phyloP scores from a whole-genome alignment of 1,284 basidiomycete species.

The Thelephora terrestris region DNA sequence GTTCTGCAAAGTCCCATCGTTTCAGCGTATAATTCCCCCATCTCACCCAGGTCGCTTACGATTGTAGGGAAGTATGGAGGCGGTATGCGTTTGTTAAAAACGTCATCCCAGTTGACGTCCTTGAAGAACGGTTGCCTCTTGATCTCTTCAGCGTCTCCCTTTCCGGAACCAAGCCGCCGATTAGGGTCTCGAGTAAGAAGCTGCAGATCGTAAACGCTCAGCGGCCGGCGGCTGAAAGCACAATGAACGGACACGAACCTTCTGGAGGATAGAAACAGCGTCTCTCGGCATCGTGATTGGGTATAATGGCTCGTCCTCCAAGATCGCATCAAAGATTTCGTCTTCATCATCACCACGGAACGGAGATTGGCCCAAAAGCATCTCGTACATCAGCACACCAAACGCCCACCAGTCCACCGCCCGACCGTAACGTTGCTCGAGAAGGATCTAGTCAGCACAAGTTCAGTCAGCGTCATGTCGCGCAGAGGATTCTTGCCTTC shows the following conservation, averaged over 20 bases:
- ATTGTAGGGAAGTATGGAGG: constrained; percentile 97
- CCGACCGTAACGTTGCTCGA: constrained; percentile 96
- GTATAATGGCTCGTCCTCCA: constrained; percentile 97
- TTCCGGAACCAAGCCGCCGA: constrained; percentile 89
- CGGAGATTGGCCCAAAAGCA: constrained; percentile 97
- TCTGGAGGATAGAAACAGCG: constrained; percentile 91
- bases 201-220: constrained; percentile 29
- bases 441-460: constrained; percentile 60
- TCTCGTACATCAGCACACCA: constrained; percentile 97
- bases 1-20: constrained; percentile 33
- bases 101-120: constrained; percentile 94
- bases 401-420: constrained; percentile 99
- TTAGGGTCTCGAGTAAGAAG: constrained; percentile 89
- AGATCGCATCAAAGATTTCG: constrained; percentile 98
- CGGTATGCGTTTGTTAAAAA: constrained; percentile 92
- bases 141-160: constrained; percentile 93
- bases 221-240: not conserved
- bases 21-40: constrained; percentile 9
- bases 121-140: constrained; percentile 98
- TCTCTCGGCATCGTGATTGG: constrained; percentile 99
- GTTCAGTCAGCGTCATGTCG: not conserved
- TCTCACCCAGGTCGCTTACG: constrained; percentile 34
- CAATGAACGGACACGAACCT: constrained; percentile 37
- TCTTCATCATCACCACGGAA: constrained; percentile 99
- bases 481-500: not conserved